Percentiles rank a stretch among this genome's conserved stretches.
Conservation (phyloP, 345 rosid species). For the Corymbia maculata region DNA sequence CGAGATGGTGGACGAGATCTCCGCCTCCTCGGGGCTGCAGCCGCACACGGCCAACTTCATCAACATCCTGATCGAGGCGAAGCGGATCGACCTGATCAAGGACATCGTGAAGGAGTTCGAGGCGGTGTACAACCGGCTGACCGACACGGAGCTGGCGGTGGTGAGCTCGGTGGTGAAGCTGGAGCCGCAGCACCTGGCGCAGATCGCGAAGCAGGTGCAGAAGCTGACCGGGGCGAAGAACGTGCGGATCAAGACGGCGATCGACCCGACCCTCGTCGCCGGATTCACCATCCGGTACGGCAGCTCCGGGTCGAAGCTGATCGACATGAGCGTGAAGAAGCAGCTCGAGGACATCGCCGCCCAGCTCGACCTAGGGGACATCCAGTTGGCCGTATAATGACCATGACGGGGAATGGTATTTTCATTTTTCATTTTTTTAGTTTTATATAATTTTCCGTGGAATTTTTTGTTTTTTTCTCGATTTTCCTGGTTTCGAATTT, state of each 20-base stretch:
- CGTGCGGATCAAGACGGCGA: conserved; percentile 72
- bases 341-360: conserved; percentile 85
- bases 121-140: conserved; percentile 46
- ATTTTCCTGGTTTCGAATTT: background rate
- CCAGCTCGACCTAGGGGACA: conserved; percentile 70
- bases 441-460: background rate
- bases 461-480: background rate
- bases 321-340: conserved; percentile 94
- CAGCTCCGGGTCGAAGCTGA: conserved; percentile 59
- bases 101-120: conserved; percentile 81
- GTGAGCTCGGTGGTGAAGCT: conserved; percentile 78
- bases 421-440: background rate
- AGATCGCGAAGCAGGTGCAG: conserved; percentile 94
- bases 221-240: conserved; percentile 76
- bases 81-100: conserved; percentile 40
- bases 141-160: conserved; percentile 67
- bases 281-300: conserved; percentile 92
- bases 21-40: conserved; percentile 35
- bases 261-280: conserved; percentile 76
- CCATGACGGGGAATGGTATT: background rate
- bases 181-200: conserved; percentile 71
- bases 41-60: conserved; percentile 56
- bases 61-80: conserved; percentile 58
- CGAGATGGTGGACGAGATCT: conserved; percentile 47
- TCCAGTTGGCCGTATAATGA: conserved; percentile 31